Evolutionary conservation across 805 yeast species (phyloP).

Genomic region (Scheffersomyces spartinae): DNA sequence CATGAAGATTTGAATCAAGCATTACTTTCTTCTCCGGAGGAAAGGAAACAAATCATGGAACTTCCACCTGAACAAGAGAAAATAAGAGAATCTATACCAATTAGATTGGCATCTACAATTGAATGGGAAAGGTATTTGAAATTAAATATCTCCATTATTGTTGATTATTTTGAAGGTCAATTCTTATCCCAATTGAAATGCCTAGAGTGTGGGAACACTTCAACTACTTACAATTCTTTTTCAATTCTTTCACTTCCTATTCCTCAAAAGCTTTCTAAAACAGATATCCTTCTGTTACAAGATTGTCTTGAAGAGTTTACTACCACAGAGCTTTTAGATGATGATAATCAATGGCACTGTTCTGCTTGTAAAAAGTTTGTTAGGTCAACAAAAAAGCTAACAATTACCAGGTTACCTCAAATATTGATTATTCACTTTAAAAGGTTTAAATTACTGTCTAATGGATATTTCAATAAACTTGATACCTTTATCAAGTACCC

Average conservation of each 20-base stretch:
- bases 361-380: conserved; percentile 58
- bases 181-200: conserved; percentile 71
- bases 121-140: conserved; percentile 88
- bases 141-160: conserved; percentile 68
- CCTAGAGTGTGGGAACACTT: conserved; percentile 57
- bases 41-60: conserved; percentile 47
- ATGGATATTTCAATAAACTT: conserved; percentile 40
- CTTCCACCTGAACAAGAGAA: conserved; percentile 52
- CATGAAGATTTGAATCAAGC: conserved; percentile 75
- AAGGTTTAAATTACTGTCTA: conserved; percentile 48
- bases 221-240: conserved; percentile 80
- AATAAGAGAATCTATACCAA: conserved; percentile 58
- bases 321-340: conserved; percentile 60
- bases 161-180: conserved; percentile 83
- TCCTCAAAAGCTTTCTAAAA: conserved; percentile 33
- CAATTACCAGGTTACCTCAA: conserved; percentile 68
- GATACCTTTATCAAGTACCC: conserved; percentile 65
- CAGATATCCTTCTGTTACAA: conserved; percentile 24
- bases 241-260: conserved; percentile 73
- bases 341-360: conserved; percentile 78
- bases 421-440: conserved; percentile 77
- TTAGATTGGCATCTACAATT: conserved; percentile 71
- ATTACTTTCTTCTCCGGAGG: conserved; percentile 37
- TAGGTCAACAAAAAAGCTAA: conserved; percentile 54
- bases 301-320: conserved; percentile 74